Evolutionary conservation across 352 stramenopile genomes (phyloP).

Genomic region (Phytophthora rubi): DNA sequence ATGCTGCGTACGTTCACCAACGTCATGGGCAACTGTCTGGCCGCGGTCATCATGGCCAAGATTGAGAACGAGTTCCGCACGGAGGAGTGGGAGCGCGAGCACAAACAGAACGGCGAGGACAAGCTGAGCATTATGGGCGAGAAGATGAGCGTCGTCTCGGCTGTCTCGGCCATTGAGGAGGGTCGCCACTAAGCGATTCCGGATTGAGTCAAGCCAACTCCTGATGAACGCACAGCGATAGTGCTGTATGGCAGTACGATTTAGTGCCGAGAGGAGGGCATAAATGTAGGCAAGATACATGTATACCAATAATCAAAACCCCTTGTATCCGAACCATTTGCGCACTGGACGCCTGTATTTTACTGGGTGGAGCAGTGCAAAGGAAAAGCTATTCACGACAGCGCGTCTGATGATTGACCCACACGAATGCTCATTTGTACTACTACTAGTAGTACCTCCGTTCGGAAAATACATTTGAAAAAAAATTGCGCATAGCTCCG

Average conservation of each 20-base stretch:
- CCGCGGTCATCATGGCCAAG: slow-evolving; percentile 68
- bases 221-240: slow-evolving; percentile 1
- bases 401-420: neutral
- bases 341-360: neutral
- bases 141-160: slow-evolving; percentile 32
- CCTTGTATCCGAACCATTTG: neutral
- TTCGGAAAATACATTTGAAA: too few species aligned
- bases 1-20: slow-evolving; percentile 65
- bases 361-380: neutral
- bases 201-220: neutral
- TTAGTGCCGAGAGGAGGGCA: slow-evolving; percentile 1
- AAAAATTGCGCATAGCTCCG: too few species aligned
- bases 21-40: slow-evolving; percentile 62
- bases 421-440: slow-evolving; percentile 1
- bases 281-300: slow-evolving; percentile 10
- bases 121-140: slow-evolving; percentile 33
- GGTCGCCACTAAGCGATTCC: neutral
- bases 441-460: too few species aligned
- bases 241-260: slow-evolving; percentile 11
- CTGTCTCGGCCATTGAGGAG: slow-evolving; percentile 29
- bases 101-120: slow-evolving; percentile 8
- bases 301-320: slow-evolving; percentile 9
- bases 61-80: slow-evolving; percentile 68
- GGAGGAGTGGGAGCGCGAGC: slow-evolving; percentile 46
- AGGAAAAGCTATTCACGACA: neutral